Evolutionary conservation across 1,139 yeast genomes (phyloP), one percentile per base, ranked within the genome.

Genomic region (Saccharomyces uvarum): DNA sequence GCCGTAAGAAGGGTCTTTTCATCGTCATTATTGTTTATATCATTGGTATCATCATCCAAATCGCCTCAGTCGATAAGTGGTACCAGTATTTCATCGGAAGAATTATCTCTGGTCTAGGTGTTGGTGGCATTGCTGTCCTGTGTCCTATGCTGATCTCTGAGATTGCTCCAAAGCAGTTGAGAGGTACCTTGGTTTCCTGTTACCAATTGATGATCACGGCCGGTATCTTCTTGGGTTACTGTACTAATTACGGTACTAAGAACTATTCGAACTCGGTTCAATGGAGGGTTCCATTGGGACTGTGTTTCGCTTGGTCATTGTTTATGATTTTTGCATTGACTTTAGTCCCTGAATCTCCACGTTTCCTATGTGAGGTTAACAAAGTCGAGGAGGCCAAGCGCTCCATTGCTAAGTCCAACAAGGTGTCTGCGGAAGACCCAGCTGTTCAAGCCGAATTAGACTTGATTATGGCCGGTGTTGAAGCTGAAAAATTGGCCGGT

Each of bases 281-380:
- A 65, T 81, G 83, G 79, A 78, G 84, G 76, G 75, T 80, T 59
- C 82, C 82, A 52, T 72, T 81, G 65, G 84, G 84, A 59, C 60
- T 76, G 48, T 71, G 74, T 56, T 73, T 76, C 63, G 64, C 68
- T 52, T 75, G 76, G 75, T 75, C 76, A 21, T 50, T 66, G 49
- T 55, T 73, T 42, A 66, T 75, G 60, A 58, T 73, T 49, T 57
- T 67, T 51, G 90, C 86, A 67, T 80, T 84, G 81, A 61, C 77
- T 53, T 73, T 82, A 64, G 78, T 84, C 72, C 93, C 93, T 56
- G 93, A 86, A 71, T 81, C 90, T 49, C 89, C 93, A 63, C 79
- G 93, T 73, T 86, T 72, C 73, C 77, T 78, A 70, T 76, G 83
- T 59, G 77, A 80, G 56, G 72, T 70, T 52, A 80, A 75, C 57